Conservation (phyloP, 352 stramenopile genomes). For the Phytophthora idaei region DNA sequence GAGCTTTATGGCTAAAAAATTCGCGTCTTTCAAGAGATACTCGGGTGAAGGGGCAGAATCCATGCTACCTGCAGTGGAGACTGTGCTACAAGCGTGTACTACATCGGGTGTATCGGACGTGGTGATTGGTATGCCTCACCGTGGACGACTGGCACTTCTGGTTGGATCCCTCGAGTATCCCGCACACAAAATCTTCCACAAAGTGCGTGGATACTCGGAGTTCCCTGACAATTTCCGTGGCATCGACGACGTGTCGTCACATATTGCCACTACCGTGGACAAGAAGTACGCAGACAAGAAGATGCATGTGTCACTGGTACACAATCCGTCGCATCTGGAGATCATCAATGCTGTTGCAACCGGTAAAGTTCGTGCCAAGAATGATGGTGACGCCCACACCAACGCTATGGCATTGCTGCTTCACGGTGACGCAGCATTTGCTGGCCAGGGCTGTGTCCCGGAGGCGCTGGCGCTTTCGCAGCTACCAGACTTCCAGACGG, state of each 20-base stretch:
- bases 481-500: constrained; percentile 76
- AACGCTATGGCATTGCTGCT: constrained; percentile 83
- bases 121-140: constrained; percentile 89
- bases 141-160: constrained; percentile 78
- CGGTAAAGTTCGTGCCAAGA: constrained; percentile 87
- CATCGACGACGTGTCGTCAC: constrained; percentile 86
- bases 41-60: constrained; percentile 84
- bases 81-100: constrained; percentile 64
- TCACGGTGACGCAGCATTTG: constrained; percentile 90
- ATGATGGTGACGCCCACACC: constrained; percentile 45
- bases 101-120: constrained; percentile 64
- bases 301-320: constrained; percentile 86
- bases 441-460: constrained; percentile 82
- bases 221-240: constrained; percentile 64
- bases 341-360: constrained; percentile 88
- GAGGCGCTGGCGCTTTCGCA: constrained; percentile 81
- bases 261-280: constrained; percentile 82
- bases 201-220: constrained; percentile 78
- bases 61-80: constrained; percentile 80
- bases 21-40: constrained; percentile 88
- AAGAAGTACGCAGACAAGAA: constrained; percentile 60
- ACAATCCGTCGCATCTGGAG: constrained; percentile 90
- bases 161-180: constrained; percentile 82
- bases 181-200: constrained; percentile 84
- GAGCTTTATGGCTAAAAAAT: constrained; percentile 87